phyloP scores from a whole-genome alignment of 345 rosid species.

The Alliaria petiolata region DNA sequence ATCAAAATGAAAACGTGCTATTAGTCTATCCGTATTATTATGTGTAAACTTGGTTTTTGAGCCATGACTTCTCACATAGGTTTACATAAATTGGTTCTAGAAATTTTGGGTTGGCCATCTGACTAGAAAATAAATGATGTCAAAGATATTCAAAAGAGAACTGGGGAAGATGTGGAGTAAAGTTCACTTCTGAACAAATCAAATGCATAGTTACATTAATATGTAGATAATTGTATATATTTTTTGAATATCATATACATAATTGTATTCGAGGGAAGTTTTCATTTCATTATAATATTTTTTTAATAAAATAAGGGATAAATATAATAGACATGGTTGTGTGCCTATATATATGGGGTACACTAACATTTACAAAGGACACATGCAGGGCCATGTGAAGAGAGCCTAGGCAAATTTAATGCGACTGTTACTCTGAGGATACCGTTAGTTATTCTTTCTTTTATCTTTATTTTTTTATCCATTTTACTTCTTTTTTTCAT shows the following conservation, averaged over 20 bases:
- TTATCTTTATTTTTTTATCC: not conserved
- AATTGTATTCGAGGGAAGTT: conserved; percentile 16
- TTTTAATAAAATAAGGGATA: not conserved
- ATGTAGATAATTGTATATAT: not conserved
- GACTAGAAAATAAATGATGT: conserved; percentile 17
- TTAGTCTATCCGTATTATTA: too few relatives aligned
- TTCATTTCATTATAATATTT: not conserved
- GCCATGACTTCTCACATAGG: not conserved
- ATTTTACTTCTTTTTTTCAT: not conserved
- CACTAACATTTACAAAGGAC: conserved; percentile 32
- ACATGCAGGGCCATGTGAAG: conserved; percentile 38
- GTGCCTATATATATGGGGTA: conserved; percentile 26
- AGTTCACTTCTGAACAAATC: conserved; percentile 23
- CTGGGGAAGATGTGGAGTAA: conserved; percentile 22
- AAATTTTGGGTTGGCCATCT: not conserved
- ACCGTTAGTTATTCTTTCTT: not conserved
- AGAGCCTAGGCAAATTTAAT: conserved; percentile 24
- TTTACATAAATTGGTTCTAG: not conserved
- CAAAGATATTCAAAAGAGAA: not conserved
- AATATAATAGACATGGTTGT: conserved; percentile 12
- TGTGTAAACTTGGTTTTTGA: not conserved
- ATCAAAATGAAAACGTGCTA: too few relatives aligned
- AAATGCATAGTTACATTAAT: conserved; percentile 24
- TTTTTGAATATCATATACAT: not conserved
- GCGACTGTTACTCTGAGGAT: conserved; percentile 9